Percentiles rank a stretch among this genome's conserved stretches.
phyloP scores from a whole-genome alignment of 495 filamentous ascomycete genomes.

The Penicillium mononematosum region DNA sequence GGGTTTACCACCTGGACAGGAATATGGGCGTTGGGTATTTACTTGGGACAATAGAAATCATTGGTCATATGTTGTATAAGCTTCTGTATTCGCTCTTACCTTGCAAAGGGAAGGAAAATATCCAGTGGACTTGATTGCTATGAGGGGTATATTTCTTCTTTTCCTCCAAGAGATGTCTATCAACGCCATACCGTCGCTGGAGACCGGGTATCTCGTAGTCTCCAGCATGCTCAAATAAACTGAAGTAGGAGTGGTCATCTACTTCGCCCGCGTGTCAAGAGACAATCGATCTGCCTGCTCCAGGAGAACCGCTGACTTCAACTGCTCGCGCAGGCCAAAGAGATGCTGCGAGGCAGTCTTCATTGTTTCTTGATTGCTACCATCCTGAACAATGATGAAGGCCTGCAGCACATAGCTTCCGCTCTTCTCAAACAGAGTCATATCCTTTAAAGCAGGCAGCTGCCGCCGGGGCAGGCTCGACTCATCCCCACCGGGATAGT shows the following conservation, averaged over 20 bases:
- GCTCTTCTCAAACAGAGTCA: conserved; percentile 45
- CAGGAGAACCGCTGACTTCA: conserved; percentile 65
- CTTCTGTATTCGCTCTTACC: neutral
- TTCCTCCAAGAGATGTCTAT: neutral
- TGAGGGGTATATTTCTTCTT: conserved; percentile 1
- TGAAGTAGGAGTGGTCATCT: conserved; percentile 7
- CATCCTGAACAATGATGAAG: conserved; percentile 49
- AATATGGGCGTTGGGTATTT: neutral
- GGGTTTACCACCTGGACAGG: neutral
- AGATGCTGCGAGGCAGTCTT: conserved; percentile 58
- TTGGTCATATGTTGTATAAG: neutral
- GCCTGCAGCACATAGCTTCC: conserved; percentile 54
- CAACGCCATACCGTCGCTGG: conserved; percentile 1
- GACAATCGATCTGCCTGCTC: conserved; percentile 62
- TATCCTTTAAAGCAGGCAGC: conserved; percentile 35
- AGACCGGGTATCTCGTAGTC: neutral
- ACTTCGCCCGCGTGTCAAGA: conserved; percentile 63
- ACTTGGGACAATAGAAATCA: neutral
- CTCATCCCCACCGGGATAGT: conserved; percentile 34
- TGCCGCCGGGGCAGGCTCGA: conserved; percentile 30
- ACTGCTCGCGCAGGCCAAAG: conserved; percentile 56
- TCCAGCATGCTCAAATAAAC: neutral
- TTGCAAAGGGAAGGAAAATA: neutral
- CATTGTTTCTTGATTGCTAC: conserved; percentile 53
- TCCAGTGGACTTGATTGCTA: neutral